Base-by-base conservation (phyloP, 2,329 filamentous ascomycete genomes). In the Davidsoniella virescens region DNA sequence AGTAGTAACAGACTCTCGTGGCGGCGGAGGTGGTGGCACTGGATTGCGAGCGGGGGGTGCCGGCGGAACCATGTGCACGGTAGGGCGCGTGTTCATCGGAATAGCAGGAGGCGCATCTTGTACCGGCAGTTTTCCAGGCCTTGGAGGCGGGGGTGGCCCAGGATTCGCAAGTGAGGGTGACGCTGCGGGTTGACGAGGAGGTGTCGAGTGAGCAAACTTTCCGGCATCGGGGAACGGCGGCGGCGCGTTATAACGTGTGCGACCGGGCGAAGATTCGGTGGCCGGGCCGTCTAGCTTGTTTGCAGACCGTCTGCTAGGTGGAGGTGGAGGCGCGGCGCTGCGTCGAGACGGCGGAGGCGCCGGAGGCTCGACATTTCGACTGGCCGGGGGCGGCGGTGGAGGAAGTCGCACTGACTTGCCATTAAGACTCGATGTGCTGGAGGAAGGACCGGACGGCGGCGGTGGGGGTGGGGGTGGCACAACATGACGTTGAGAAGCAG, bases 211-310 rank as follows among this genome's bases (percentile, higher is more conserved):
- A 3, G 83, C 87, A 61, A 78, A 92, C 64, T 86, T 94, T 37
- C 92, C 92, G 52, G 92, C 92, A 63, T 94, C 88, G 50, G 86
- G 78, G 53, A 96, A 67, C 2, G 90, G 85, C 33, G 92, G 92
- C 43, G 92, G 92, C 7, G 86, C 90, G 56, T 80, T 75, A 67
- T 94, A 96, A 58, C 73, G 75, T 7, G 78, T 77, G 47, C 80
- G 75, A 18, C 79, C 75, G 14, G 64, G 63, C 26, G 60, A 74
- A 17, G 79, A 75, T 16, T 64, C 62, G 41, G 59, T 57, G 8
- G 62, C 49, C 26, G 26, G 26, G 26, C 26, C 26, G 20, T 78
- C 75, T 17, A 63, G 53, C 60, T 76, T 69, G 62, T 70, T 63
- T 63, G 45, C 23, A 5, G 74, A 68, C 70, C 82, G 64, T 64